phyloP scores from a whole-genome alignment of 768 basidiomycete genomes.

The Strobilomyces echinocephalus region DNA sequence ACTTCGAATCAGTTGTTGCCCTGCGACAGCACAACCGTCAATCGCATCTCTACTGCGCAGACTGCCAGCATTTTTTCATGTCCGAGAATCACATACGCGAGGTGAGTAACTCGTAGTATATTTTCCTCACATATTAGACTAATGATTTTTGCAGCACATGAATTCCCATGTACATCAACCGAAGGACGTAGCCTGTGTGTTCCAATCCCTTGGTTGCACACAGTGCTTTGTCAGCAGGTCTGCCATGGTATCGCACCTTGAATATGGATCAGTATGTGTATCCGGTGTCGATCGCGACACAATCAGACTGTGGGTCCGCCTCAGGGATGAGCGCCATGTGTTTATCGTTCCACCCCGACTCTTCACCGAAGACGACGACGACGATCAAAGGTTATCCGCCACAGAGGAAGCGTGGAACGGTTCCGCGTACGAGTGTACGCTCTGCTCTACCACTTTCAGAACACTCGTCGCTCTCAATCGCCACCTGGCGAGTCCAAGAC shows the following conservation, averaged over 20 bases:
- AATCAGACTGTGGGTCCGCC: conserved; percentile 33
- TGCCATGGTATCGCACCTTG: conserved; percentile 59
- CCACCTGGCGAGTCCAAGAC: conserved; percentile 61
- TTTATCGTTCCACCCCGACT: conserved; percentile 56
- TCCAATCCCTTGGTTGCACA: conserved; percentile 36
- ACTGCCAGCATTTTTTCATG: conserved; percentile 42
- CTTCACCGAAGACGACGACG: conserved; percentile 32
- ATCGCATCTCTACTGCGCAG: conserved; percentile 38
- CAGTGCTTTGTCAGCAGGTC: conserved; percentile 46
- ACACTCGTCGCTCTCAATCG: conserved; percentile 33
- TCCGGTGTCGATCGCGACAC: conserved; percentile 44
- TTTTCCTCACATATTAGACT: neutral
- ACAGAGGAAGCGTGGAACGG: conserved; percentile 42
- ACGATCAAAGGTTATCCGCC: conserved; percentile 15
- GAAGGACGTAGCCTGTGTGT: conserved; percentile 34
- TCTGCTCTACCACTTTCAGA: conserved; percentile 35
- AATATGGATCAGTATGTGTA: conserved; percentile 46
- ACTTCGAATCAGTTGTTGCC: conserved; percentile 47
- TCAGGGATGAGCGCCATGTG: conserved; percentile 41
- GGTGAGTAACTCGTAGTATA: conserved; percentile 3
- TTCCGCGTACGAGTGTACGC: conserved; percentile 53
- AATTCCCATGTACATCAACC: conserved; percentile 48
- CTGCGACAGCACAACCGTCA: conserved; percentile 49
- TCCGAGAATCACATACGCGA: conserved; percentile 14
- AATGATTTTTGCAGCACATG: conserved; percentile 36